Evolutionary conservation across 805 yeast genomes (phyloP), one percentile per base, ranked within the genome.

Genomic region (Kodamaea fukazawae): DNA sequence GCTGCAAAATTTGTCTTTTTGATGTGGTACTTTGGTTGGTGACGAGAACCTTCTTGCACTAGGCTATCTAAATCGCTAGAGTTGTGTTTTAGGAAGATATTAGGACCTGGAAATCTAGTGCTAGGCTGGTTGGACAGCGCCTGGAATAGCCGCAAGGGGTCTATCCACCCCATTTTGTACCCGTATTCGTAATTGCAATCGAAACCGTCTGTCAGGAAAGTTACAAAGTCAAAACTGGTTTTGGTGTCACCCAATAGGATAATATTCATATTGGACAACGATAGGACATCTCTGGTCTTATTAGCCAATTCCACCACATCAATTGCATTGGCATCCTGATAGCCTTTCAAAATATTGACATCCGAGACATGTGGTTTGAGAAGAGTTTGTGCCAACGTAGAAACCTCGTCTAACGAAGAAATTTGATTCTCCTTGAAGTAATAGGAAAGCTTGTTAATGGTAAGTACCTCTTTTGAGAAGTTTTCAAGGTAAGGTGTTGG

Each of bases 321-420:
- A 1, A 23, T n/a, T 3, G 28, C 42, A 25, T 55, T 62, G 50
- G 62, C 60, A 46, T 56, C 55, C 1, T 70, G 59, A 1, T 60
- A 44, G 0, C 76, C 76, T 44, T 65, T 70, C 29, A 79, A 39
- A 2, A 78, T 46, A 63, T 75, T 77, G 23, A 8, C 23, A 6
- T 20, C 23, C 7, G 7, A 8, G 5, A 20, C 8, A 8, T 20
- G 8, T 5, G 23, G 8, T 20, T 20, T 38, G 36, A 76, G 73
- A 34, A 82, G 47, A 0, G 47, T 31, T 30, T 58, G 61, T 13
- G 79, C 63, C 27, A 71, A 49, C 2, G 50, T 53, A 0, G 76
- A 60, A 8, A 74, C 70, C 45, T 79, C 84, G 13, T 71, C 72
- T 65, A 75, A 69, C 1, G 78, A 61, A 1, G 73, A 54, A 12